Conservation (phyloP, 2,329 filamentous ascomycete species). For the Coniella lustricola region DNA sequence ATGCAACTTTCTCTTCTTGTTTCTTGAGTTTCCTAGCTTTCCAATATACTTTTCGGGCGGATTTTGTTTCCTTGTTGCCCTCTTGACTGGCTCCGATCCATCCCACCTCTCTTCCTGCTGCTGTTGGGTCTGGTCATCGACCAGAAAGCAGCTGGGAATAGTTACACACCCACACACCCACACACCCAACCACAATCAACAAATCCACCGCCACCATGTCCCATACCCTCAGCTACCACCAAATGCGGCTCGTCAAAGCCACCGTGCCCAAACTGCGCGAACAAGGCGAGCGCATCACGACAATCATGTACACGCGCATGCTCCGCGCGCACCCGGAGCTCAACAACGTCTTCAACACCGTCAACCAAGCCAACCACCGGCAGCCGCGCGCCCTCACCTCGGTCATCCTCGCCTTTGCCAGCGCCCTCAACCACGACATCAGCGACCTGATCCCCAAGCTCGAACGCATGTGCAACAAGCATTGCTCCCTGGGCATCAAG, state of each 20-base stretch:
- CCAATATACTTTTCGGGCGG: too few relatives aligned
- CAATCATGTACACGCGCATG: constrained; percentile 66
- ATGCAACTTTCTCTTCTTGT: too few relatives aligned
- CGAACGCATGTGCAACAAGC: constrained; percentile 61
- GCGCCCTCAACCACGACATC: constrained; percentile 56
- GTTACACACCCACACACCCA: too few relatives aligned
- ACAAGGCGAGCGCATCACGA: constrained; percentile 62
- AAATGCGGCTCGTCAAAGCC: constrained; percentile 59
- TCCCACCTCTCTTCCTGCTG: too few relatives aligned
- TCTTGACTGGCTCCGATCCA: too few relatives aligned
- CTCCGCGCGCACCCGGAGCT: constrained; percentile 58
- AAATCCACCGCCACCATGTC: constrained; percentile 9
- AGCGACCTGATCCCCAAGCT: constrained; percentile 46
- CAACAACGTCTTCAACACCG: constrained; percentile 63
- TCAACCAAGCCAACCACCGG: constrained; percentile 55
- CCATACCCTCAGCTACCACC: constrained; percentile 38
- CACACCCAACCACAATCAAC: too few relatives aligned
- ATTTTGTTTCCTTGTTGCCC: too few relatives aligned
- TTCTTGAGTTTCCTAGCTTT: too few relatives aligned
- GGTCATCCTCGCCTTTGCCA: constrained; percentile 63
- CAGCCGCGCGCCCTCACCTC: constrained; percentile 56
- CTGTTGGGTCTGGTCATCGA: too few relatives aligned
- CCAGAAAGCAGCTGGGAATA: too few relatives aligned
- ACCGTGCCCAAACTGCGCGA: constrained; percentile 63
- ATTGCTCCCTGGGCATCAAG: constrained; percentile 61